Conservation (phyloP, 768 basidiomycete genomes). For the Coprinopsis strossmayeri region DNA sequence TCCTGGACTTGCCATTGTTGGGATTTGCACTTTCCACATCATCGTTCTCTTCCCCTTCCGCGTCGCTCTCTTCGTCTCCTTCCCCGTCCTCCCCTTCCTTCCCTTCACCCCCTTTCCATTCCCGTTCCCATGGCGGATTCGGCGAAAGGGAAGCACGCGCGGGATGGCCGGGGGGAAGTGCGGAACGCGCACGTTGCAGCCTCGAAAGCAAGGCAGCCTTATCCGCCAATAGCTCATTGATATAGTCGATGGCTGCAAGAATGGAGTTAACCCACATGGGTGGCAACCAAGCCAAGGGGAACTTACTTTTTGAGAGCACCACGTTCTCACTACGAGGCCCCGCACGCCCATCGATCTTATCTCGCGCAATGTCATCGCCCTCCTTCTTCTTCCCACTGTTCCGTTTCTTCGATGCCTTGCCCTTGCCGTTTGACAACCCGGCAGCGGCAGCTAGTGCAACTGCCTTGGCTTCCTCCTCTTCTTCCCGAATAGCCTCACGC, state of each 20-base stretch:
- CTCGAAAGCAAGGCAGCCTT: slow-evolving; percentile 52
- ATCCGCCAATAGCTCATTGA: slow-evolving; percentile 59
- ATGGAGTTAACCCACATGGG: slow-evolving; percentile 4
- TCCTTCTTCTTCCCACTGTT: slow-evolving; percentile 46
- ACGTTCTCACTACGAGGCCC: slow-evolving; percentile 90
- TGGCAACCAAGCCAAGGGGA: slow-evolving; percentile 6
- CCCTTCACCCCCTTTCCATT: slow-evolving; percentile 74
- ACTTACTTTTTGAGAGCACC: slow-evolving; percentile 81
- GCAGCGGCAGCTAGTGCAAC: slow-evolving; percentile 16
- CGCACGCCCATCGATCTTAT: slow-evolving; percentile 75
- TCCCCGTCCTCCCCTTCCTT: slow-evolving; percentile 39
- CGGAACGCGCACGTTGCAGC: slow-evolving; percentile 49
- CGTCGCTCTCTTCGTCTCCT: slow-evolving; percentile 39
- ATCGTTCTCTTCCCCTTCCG: slow-evolving; percentile 17
- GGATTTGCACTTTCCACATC: slow-evolving; percentile 15
- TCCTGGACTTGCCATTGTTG: background rate
- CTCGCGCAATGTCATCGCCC: slow-evolving; percentile 40
- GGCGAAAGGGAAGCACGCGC: slow-evolving; percentile 30
- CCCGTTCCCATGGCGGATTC: slow-evolving; percentile 68
- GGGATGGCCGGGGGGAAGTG: slow-evolving; percentile 57
- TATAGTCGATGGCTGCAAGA: slow-evolving; percentile 74
- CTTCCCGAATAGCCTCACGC: slow-evolving; percentile 70
- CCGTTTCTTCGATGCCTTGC: slow-evolving; percentile 19
- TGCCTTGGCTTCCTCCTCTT: slow-evolving; percentile 47
- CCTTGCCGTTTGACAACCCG: slow-evolving; percentile 14